Percentiles rank a stretch among this genome's conserved stretches.
phyloP scores from a whole-genome alignment of 164 flowering plant species.

The Magnolia sinica region DNA sequence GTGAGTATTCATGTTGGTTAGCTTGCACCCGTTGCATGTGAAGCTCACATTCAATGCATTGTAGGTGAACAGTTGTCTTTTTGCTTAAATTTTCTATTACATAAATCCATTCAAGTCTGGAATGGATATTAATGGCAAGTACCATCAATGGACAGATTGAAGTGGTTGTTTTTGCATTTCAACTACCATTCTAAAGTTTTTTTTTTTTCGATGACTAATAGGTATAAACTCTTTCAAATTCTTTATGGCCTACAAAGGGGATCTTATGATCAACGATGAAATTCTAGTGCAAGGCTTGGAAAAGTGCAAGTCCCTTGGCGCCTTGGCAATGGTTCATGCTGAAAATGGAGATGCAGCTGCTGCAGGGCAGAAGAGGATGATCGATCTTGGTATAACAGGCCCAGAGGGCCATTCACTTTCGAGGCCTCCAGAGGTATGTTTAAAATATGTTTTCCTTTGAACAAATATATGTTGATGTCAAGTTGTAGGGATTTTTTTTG shows the following conservation, averaged over 20 bases:
- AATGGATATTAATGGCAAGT: too few relatives aligned
- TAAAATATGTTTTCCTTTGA: background rate
- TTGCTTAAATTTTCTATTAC: too few relatives aligned
- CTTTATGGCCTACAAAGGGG: constrained; percentile 86
- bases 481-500: background rate
- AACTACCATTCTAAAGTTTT: background rate
- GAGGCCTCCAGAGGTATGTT: constrained; percentile 79
- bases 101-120: too few relatives aligned
- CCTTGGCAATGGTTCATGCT: constrained; percentile 97
- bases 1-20: too few relatives aligned
- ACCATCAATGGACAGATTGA: background rate
- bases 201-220: constrained; percentile 13
- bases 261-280: constrained; percentile 76
- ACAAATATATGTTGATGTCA: background rate
- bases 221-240: constrained; percentile 98
- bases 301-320: constrained; percentile 95
- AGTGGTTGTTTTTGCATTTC: background rate
- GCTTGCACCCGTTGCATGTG: too few relatives aligned
- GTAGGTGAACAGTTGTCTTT: too few relatives aligned
- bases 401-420: constrained; percentile 99
- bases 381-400: constrained; percentile 91
- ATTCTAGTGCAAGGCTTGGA: constrained; percentile 74
- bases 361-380: constrained; percentile 88
- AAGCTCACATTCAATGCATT: too few relatives aligned
- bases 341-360: constrained; percentile 98